Base-by-base conservation (phyloP, 805 yeast species). In the Saturnispora sekii region DNA sequence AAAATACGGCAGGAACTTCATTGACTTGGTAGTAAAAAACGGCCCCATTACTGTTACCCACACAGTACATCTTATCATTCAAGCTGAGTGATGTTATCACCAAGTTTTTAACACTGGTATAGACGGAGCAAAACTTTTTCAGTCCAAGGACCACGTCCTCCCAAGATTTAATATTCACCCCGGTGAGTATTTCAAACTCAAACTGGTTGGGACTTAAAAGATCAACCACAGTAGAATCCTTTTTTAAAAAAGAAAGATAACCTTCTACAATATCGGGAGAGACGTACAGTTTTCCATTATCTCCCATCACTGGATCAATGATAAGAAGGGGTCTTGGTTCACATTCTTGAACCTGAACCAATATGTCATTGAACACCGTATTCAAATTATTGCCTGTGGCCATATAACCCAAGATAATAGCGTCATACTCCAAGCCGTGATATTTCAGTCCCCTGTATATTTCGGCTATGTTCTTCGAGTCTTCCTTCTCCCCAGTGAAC, bases 261-360 rank as follows among this genome's bases (percentile, higher is more conserved):
- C 70, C 60, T 0, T 76, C 75, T 0, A 81, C 65, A 21, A 80
- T 70, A 10, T 65, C 71, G 44, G 70, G 72, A 47, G 72, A 71
- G 1, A 90, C 96, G 59, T 90, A 90, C 3, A 88, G 62, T 46
- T 68, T 72, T 1, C 96, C 96, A 53, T 86, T 81, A 58, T 90
- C 97, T 10, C 97, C 97, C 59, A 90, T 64, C 1, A 90, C 93
- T 1, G 97, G 97, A 60, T 90, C 97, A 41, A 90, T 59, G 4
- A 89, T 70, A 79, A 90, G 78, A 14, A 74, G 62, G 0, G 74
- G 65, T 5, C 26, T 15, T 8, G 37, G 11, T 12, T 26, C 29
- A 8, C 37, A 4, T 2, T 46, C 35, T 32, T 53, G 34, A 40
- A 57, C 50, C 42, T 54, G 56, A 38, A 43, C 41, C 36, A 52